Conservation (phyloP, 768 basidiomycete species). For the Termitomyces sp. region DNA sequence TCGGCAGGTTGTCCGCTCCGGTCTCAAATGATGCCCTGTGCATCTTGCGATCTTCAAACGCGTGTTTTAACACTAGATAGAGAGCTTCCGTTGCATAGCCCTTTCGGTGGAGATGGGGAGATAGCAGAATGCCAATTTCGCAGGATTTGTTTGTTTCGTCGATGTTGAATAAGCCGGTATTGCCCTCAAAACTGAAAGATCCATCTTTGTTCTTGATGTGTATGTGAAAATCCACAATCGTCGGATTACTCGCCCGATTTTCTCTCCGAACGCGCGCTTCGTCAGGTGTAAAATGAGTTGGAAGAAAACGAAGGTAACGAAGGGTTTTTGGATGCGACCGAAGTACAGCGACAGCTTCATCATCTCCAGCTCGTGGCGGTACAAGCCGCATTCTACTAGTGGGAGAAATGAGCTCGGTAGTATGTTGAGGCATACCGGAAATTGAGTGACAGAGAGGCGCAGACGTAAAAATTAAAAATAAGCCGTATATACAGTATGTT, state of each 20-base stretch:
- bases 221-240: constrained; percentile 32
- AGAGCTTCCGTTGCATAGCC: constrained; percentile 40
- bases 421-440: constrained; percentile 22
- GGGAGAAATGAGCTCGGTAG: constrained; percentile 23
- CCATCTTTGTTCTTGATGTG: constrained; percentile 23
- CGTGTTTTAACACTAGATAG: constrained; percentile 31
- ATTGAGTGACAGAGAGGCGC: not conserved
- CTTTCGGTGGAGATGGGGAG: constrained; percentile 28
- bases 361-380: constrained; percentile 27
- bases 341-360: constrained; percentile 26
- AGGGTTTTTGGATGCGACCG: constrained; percentile 33
- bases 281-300: constrained; percentile 26
- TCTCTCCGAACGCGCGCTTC: constrained; percentile 30
- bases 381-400: constrained; percentile 28
- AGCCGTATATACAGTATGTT: not conserved
- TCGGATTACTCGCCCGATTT: constrained; percentile 24
- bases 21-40: constrained; percentile 40
- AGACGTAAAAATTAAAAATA: not conserved
- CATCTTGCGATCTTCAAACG: constrained; percentile 35
- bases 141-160: constrained; percentile 29
- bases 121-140: constrained; percentile 36
- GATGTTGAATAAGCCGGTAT: constrained; percentile 32
- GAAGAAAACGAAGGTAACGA: constrained; percentile 33
- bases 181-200: constrained; percentile 26
- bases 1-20: constrained; percentile 31